A percentile compares a stretch with the other conserved stretches of the same genome.
Conservation (phyloP, 2,329 filamentous ascomycete species). For the Fusarium azukiicola region DNA sequence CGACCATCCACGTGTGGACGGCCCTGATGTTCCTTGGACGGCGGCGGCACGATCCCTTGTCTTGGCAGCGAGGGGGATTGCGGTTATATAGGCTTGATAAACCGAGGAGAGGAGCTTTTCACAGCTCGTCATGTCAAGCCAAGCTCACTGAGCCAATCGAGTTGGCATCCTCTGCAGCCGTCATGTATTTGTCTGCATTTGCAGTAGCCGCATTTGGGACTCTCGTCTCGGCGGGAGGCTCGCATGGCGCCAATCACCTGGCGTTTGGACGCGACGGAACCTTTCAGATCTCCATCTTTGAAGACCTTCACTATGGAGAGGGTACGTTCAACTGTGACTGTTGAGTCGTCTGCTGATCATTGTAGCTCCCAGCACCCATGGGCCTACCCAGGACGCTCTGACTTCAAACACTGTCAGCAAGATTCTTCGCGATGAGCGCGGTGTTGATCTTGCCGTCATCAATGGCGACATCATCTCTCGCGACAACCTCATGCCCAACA, state of each 20-base stretch:
- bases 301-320: conserved; percentile 87
- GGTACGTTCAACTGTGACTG: conserved; percentile 62
- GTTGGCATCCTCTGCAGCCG: not conserved
- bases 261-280: conserved; percentile 67
- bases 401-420: conserved; percentile 27
- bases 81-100: not conserved
- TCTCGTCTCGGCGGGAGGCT: conserved; percentile 10
- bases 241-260: conserved; percentile 29
- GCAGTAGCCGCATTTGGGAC: not conserved
- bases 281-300: conserved; percentile 80
- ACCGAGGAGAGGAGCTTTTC: not conserved
- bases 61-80: not conserved
- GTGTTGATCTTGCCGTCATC: conserved; percentile 77
- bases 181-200: not conserved
- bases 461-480: conserved; percentile 86
- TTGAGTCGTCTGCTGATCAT: not conserved
- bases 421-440: conserved; percentile 27
- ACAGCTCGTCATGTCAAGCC: not conserved
- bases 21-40: not conserved
- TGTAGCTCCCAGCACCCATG: conserved; percentile 34
- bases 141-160: not conserved
- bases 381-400: conserved; percentile 37
- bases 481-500: conserved; percentile 77
- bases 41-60: not conserved
- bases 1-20: conserved; percentile 4